phyloP scores from a whole-genome alignment of 805 yeast genomes.

The Sugiyamaella floridensis region DNA sequence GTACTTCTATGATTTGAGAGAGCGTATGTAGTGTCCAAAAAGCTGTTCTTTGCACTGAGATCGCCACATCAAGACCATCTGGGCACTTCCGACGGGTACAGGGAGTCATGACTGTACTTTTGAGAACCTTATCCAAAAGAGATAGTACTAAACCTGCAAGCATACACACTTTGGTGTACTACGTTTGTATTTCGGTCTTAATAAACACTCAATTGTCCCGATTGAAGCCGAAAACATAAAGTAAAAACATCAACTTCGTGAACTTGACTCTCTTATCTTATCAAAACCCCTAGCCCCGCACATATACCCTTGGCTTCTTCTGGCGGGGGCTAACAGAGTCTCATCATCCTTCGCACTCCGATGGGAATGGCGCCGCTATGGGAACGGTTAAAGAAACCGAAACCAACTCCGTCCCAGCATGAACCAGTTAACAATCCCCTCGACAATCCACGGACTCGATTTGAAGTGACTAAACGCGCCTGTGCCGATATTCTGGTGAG shows the following conservation, averaged over 20 bases:
- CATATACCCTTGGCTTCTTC: not conserved
- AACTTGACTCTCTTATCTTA: not conserved
- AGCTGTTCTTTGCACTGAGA: too few relatives aligned
- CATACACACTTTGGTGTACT: too few relatives aligned
- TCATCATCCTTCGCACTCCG: not conserved
- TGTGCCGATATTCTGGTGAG: conserved; percentile 3
- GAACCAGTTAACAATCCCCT: not conserved
- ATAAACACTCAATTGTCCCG: too few relatives aligned
- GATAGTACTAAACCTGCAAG: too few relatives aligned
- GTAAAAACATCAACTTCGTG: not conserved
- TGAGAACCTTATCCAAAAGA: too few relatives aligned
- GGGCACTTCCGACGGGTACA: too few relatives aligned
- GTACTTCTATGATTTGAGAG: too few relatives aligned
- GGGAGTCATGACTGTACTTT: too few relatives aligned
- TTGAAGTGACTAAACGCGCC: conserved; percentile 10
- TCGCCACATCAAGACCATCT: too few relatives aligned
- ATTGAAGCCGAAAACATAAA: too few relatives aligned
- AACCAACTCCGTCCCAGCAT: not conserved
- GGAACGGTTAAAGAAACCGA: conserved; percentile 6
- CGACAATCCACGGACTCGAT: conserved; percentile 6
- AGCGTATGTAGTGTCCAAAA: too few relatives aligned
- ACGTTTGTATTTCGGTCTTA: too few relatives aligned
- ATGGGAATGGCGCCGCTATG: conserved; percentile 10
- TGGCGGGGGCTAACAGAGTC: not conserved
- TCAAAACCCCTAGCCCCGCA: not conserved